Base-by-base conservation (phyloP, 2,329 filamentous ascomycete genomes). In the Aspergillus amoenus region DNA sequence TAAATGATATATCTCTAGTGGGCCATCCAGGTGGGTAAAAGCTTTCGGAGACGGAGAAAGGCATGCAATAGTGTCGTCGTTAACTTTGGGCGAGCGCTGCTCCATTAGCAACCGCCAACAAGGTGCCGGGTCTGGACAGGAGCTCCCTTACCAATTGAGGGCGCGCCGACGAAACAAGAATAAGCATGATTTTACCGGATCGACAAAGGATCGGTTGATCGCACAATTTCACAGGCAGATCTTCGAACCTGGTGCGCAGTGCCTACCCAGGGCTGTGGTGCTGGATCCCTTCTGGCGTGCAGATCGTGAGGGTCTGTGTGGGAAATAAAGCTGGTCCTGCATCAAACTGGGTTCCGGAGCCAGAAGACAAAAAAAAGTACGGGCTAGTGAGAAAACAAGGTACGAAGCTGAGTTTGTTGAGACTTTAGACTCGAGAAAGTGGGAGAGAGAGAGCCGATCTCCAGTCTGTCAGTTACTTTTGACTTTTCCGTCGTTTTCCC, bases 1-100 rank as follows among this genome's bases (percentile, higher is more conserved):
- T 48, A 60, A 56, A 53, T 59, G 54, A 60, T 60, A 55, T 60
- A 57, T 60, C 54, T 56, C 24, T 46, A 60, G 58, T 60, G 58
- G 58, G 37, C 42, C 58, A 54, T 21, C 15, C 27, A 51, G 52
- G 58, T 60, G 58, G 58, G 41, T 57, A 59, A 56, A 18, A 32
- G 53, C 53, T 46, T 52, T 47, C 57, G 52, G 47, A 45, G 54
- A 57, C 44, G 49, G 41, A 27, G 50, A 50, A 59, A 53, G 53
- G 30, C 51, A 37, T 45, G 30, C 50, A 56, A 59, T 57, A 60
- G 54, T 55, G 52, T 48, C 30, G 22, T 44, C 15, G 13, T 52
- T 43, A 43, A 52, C 22, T 27, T 48, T 48, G 24, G 18, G n/a
- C 27, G 34, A 40, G 40, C 42, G 12, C 13, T 41, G 42, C 39